Conservation (phyloP, 2,329 filamentous ascomycete genomes). For the Monosporascus cannonballus region DNA sequence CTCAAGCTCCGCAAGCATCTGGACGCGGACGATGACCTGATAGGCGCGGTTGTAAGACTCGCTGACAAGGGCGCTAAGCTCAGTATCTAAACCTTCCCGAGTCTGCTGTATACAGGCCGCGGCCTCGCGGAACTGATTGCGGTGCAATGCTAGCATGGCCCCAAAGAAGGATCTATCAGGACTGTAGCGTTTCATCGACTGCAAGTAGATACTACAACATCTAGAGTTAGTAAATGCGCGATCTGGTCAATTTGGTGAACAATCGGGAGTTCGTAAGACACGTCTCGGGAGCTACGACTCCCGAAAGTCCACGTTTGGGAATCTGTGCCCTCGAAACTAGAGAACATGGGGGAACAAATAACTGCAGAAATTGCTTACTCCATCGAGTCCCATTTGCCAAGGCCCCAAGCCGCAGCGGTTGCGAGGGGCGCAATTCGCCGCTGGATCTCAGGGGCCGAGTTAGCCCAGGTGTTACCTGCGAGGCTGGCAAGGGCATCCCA, state of each 20-base stretch:
- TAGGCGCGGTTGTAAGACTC: constrained; percentile 98
- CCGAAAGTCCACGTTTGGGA: no score
- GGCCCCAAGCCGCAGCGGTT: constrained; percentile 92
- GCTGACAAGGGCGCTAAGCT: constrained; percentile 91
- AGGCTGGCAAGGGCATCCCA: constrained; percentile 90
- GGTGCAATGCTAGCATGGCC: constrained; percentile 88
- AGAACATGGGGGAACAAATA: no score
- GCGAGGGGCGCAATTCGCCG: constrained; percentile 88
- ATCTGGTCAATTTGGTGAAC: no score
- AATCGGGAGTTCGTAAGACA: no score
- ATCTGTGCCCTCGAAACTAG: no score
- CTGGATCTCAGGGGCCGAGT: constrained; percentile 80
- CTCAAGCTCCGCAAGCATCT: constrained; percentile 98
- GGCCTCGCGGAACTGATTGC: constrained; percentile 91
- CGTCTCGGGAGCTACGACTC: no score
- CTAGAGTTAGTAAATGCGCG: no score
- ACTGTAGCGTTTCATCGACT: constrained; percentile 88
- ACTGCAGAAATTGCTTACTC: no score
- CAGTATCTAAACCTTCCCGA: constrained; percentile 87
- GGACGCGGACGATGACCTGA: constrained; percentile 93
- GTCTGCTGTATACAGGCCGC: constrained; percentile 85
- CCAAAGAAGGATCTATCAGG: constrained; percentile 97
- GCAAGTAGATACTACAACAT: constrained; percentile 86
- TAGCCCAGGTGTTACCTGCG: constrained; percentile 89
- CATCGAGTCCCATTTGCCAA: constrained; percentile 97